Evolutionary conservation across 2,329 filamentous ascomycete genomes (phyloP), one percentile per base, ranked within the genome.

Genomic region (Fusarium proliferatum): DNA sequence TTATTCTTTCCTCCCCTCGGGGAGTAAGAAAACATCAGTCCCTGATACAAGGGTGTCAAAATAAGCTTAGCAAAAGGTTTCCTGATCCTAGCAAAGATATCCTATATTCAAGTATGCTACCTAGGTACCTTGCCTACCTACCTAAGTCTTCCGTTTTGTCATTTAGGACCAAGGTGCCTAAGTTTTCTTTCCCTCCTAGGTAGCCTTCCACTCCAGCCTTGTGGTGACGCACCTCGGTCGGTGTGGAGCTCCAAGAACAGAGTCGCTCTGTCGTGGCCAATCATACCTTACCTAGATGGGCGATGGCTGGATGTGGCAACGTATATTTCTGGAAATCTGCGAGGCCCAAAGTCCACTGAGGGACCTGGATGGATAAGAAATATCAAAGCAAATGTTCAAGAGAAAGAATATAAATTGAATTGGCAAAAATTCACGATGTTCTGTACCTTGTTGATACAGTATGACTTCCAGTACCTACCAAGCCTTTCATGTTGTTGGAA

Each of bases 161-260:
- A 30, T 30, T 30, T 15, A 30, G 45, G 45, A 30, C 13, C 13
- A 48, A 48, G 13, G 9, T 48, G 19, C 26, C 26, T 30, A 21
- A 28, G 26, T 48, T 48, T 48, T 48, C 43, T 15, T 28, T 28
- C 23, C 45, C 28, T 21, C 45, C 26, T 48, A 30, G 28, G 28
- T 30, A 33, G 43, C 64, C 66, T 73, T 49, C 49, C 45, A 62
- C 41, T 36, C 30, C 73, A 77, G 69, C 69, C 75, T 76, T 76
- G 73, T 74, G 56, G 62, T 67, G 67, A 72, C 48, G 56, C 23
- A 42, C 41, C 55, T 36, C 16, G 8, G 8, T 28, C 23, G 9
- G 9, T 30, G 43, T 67, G 71, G 67, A 56, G 19, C 56, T 36
- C n/a, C n/a, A 12, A 12, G 33, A 43, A 42, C 39, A 45, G 48